These are phyloP conservation scores for Barbatosphaeria neglecta DNA, from an alignment of 495 filamentous ascomycete species.

Conservation along the genomic window DNA sequence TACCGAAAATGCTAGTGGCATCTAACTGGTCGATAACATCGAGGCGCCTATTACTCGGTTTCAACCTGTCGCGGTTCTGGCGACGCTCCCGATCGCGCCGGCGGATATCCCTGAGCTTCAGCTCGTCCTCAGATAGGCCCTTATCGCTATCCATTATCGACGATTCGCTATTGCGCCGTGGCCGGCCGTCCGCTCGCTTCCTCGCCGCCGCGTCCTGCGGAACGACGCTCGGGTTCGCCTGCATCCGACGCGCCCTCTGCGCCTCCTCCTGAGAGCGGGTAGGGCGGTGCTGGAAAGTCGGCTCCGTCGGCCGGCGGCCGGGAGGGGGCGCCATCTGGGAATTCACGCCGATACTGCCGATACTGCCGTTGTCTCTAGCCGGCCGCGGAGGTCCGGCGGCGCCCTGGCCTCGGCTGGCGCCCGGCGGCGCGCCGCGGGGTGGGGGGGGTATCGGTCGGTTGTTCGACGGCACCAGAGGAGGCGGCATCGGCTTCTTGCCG, in stretches of 20 bases:
- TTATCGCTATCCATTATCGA: slow-evolving; percentile 63
- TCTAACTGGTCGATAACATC: slow-evolving; percentile 97
- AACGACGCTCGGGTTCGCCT: slow-evolving; percentile 18
- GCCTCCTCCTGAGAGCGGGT: slow-evolving; percentile 52
- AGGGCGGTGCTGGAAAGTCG: slow-evolving; percentile 46
- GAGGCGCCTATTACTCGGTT: slow-evolving; percentile 51
- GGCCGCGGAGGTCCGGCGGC: slow-evolving; percentile 26
- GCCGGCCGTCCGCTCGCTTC: slow-evolving; percentile 37
- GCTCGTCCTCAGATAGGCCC: slow-evolving; percentile 62
- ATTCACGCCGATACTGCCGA: no score
- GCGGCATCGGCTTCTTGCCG: slow-evolving; percentile 30
- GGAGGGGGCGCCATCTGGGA: slow-evolving; percentile 38
- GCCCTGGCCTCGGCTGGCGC: no score
- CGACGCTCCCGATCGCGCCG: slow-evolving; percentile 58
- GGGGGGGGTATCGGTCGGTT: slow-evolving; percentile 17
- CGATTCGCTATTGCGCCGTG: slow-evolving; percentile 86
- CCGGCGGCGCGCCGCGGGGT: no score
- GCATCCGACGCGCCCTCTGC: slow-evolving; percentile 30
- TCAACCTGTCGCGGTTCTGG: slow-evolving; percentile 48
- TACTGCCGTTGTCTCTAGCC: slow-evolving; percentile 39
- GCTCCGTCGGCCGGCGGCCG: slow-evolving; percentile 25
- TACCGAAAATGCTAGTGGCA: slow-evolving; percentile 92
- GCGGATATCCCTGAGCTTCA: slow-evolving; percentile 56
- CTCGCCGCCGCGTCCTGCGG: slow-evolving; percentile 25
- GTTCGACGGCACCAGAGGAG: slow-evolving; percentile 20